Base-by-base conservation (phyloP, 2,329 filamentous ascomycete species). In the Graphilbum sp. region DNA sequence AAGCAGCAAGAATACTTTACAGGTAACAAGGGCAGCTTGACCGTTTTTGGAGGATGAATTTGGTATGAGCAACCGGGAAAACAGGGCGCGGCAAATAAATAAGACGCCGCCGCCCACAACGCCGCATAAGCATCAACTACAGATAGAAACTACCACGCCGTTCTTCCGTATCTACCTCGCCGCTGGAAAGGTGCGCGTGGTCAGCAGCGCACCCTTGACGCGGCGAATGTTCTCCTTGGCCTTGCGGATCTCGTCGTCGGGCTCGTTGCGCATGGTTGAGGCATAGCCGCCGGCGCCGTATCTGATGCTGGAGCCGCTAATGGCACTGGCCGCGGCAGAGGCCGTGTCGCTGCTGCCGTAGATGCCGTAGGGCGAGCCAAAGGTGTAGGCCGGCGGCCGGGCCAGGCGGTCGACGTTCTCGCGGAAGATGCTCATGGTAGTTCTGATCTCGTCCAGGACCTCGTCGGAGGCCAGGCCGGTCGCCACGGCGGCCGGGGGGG, bases 181-280 rank as follows among this genome's bases (percentile, higher is more conserved):
- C 3, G 57, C 49, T n/a, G 76, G 79, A 46, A 88, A 88, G 49
- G 73, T 82, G 49, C 79, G 72, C 5, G 82, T 72, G 50, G 75
- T 84, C 40, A 92, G 56, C 47, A 90, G 60, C 11, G 84, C 71
- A 1, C 83, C 83, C 61, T 92, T 92, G 32, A 90, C 72, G 40
- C 79, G 69, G 45, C 83, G 63, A 37, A 92, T 87, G 43, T 79
- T 81, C 45, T 74, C 74, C 58, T 81, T 82, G 17, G 82, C 65
- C 51, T 71, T 74, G 45, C 73, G 73, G 48, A 85, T 75, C 56
- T 82, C 79, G 55, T 88, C 81, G 43, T 75, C 68, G 23, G 69
- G 67, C 48, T 74, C 74, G 36, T 57, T 55, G 46, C 54, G 62
- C 23, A 54, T 57, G n/a, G 54, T 55, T 16, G 57, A 57, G 13